phyloP scores from a whole-genome alignment of 2,329 filamentous ascomycete species.

The Ophiostoma angusticollis region DNA sequence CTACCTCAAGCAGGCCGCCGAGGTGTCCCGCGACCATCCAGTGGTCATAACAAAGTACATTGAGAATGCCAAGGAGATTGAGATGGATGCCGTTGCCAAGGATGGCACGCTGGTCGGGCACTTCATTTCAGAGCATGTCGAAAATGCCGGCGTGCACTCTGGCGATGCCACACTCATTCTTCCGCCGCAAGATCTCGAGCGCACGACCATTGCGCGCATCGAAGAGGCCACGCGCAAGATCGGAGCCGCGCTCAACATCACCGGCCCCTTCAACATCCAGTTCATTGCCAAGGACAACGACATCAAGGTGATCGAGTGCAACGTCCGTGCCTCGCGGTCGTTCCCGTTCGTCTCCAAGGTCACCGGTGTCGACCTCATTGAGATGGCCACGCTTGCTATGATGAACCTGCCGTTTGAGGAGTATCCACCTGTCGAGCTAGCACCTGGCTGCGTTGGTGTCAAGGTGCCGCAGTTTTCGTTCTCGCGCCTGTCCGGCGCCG shows the following conservation, averaged over 20 bases:
- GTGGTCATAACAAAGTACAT: constrained; percentile 99
- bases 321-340: constrained; percentile 87
- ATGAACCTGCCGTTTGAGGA: constrained; percentile 69
- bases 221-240: constrained; percentile 95
- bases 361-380: constrained; percentile 93
- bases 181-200: constrained; percentile 83
- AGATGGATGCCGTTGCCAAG: constrained; percentile 95
- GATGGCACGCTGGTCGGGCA: constrained; percentile 85
- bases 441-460: constrained; percentile 77
- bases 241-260: constrained; percentile 83
- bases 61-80: constrained; percentile 97
- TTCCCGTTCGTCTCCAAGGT: constrained; percentile 99
- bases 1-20: constrained; percentile 80
- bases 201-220: constrained; percentile 79
- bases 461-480: constrained; percentile 99
- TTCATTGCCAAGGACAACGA: constrained; percentile 99
- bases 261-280: constrained; percentile 96
- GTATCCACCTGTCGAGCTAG: constrained; percentile 67
- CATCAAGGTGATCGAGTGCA: constrained; percentile 99
- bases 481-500: constrained; percentile 88
- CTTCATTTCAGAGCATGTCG: constrained; percentile 97
- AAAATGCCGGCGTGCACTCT: constrained; percentile 96
- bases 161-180: constrained; percentile 93
- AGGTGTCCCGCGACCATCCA: constrained; percentile 88
- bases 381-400: constrained; percentile 97